Evolutionary conservation across 345 rosid genomes (phyloP), one percentile per base, ranked within the genome.

Genomic region (Fremontodendron californicum): DNA sequence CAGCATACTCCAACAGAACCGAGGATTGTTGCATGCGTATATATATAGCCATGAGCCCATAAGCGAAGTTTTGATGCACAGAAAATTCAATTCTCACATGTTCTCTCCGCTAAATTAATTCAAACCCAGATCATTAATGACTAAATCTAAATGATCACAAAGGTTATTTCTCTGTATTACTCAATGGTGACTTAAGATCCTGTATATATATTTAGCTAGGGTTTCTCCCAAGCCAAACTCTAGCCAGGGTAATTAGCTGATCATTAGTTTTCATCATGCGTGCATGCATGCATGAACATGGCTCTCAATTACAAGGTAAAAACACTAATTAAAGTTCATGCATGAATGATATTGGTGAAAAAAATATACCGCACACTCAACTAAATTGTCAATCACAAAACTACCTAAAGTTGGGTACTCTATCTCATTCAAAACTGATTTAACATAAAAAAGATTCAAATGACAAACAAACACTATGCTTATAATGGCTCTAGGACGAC

Each of bases 371-470:
- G 0, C 19, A 33, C 40, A 15, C 40, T 62, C 6, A 62, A 62
- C 21, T n/a, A 33, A 62, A 62, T 12, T 12, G 33, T 13, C 49
- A 43, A 43, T 23, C 72, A 43, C 72, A 43, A 68, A 68, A 54
- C 72, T 42, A 43, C 21, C n/a, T 23, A 68, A 51, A 33, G 2
- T 23, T 67, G 21, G 43, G 11, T n/a, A 15, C 37, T 43, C 8
- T 60, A 58, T 42, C 51, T 67, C 46, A 42, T 68, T 43, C 61
- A 75, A 80, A 83, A 57, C 67, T 80, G 75, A 65, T 23, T 65
- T 19, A 45, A 12, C 23, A 16, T 3, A 29, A 37, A 73, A 58
- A 48, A 1, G 19, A 12, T 27, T 6, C 70, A 68, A 61, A 64
- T 2, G 33, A 0, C 19, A 9, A 42, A 66, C 8, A 27, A 27